Conservation (phyloP, 164 flowering plant species). For the Annona cherimola region DNA sequence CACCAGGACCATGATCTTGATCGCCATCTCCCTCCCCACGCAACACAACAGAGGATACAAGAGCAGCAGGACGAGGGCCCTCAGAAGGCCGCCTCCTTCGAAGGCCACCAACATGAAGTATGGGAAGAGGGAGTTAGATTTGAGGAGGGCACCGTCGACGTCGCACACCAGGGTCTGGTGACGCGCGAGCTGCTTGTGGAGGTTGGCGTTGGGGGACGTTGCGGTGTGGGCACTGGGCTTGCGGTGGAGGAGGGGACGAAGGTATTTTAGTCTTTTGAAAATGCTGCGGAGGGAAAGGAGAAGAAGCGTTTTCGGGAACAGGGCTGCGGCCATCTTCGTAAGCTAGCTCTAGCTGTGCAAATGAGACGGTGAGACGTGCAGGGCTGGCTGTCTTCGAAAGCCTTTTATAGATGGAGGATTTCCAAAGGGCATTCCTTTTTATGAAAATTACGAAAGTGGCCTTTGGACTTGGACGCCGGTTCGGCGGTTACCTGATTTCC, state of each 20-base stretch:
- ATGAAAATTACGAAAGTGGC: no score
- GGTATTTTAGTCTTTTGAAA: constrained; percentile 17
- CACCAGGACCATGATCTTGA: constrained; percentile 49
- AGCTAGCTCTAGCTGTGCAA: no score
- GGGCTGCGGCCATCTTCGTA: neutral
- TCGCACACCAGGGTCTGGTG: constrained; percentile 38
- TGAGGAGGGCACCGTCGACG: constrained; percentile 50
- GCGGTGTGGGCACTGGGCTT: neutral
- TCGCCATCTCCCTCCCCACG: constrained; percentile 22
- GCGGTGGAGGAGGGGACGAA: constrained; percentile 9
- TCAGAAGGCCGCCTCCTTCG: constrained; percentile 51
- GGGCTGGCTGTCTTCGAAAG: no score
- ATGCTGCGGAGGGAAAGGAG: constrained; percentile 18
- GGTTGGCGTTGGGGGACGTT: constrained; percentile 11
- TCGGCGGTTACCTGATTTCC: no score
- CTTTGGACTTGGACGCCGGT: no score
- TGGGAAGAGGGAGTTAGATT: constrained; percentile 48
- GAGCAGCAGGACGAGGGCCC: constrained; percentile 44
- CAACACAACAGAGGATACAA: constrained; percentile 37
- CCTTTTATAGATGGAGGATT: no score
- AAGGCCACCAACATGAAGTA: constrained; percentile 56
- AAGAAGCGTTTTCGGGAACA: constrained; percentile 6
- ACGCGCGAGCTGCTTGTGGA: constrained; percentile 7
- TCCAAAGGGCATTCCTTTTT: no score
- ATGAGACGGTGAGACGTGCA: no score